Evolutionary conservation across 176 grass and related monocot species (phyloP).

Genomic region (Paspalum vaginatum): DNA sequence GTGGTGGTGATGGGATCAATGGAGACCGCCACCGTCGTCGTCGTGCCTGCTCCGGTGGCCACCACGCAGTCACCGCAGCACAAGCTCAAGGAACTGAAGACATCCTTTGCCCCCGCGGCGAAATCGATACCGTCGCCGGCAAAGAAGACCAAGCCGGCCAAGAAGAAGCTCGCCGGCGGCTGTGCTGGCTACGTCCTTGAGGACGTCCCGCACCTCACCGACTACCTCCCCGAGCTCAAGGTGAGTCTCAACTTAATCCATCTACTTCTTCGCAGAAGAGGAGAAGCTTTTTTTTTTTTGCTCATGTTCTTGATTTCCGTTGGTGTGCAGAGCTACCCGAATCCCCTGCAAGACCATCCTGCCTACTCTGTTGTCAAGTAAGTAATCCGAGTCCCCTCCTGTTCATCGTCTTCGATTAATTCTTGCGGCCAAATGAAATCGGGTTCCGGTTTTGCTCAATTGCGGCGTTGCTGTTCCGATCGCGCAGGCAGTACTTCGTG

Average conservation of each 20-base stretch:
- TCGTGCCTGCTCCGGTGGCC: constrained; percentile 10
- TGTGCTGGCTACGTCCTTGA: constrained; percentile 70
- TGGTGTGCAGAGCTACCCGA: constrained; percentile 56
- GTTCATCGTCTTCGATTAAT: not conserved
- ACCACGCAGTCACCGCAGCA: not conserved
- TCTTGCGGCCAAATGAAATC: not conserved
- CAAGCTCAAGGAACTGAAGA: constrained; percentile 36
- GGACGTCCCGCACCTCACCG: constrained; percentile 76
- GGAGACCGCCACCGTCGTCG: constrained; percentile 21
- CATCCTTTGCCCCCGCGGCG: not conserved
- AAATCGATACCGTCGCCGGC: not conserved
- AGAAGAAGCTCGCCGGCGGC: constrained; percentile 59
- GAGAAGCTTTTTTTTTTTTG: not conserved
- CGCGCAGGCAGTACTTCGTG: constrained; percentile 80
- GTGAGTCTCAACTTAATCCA: not conserved
- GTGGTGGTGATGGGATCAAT: not conserved
- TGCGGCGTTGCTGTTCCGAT: not conserved
- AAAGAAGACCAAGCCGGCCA: constrained; percentile 25
- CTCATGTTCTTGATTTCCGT: not conserved
- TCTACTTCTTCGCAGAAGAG: not conserved
- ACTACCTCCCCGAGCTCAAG: constrained; percentile 55
- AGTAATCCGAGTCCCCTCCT: not conserved
- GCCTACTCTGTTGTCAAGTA: constrained; percentile 93
- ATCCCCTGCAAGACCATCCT: constrained; percentile 86
- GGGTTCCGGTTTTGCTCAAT: not conserved